Evolutionary conservation across 2,329 filamentous ascomycete genomes (phyloP).

Genomic region (Fusarium sp.): DNA sequence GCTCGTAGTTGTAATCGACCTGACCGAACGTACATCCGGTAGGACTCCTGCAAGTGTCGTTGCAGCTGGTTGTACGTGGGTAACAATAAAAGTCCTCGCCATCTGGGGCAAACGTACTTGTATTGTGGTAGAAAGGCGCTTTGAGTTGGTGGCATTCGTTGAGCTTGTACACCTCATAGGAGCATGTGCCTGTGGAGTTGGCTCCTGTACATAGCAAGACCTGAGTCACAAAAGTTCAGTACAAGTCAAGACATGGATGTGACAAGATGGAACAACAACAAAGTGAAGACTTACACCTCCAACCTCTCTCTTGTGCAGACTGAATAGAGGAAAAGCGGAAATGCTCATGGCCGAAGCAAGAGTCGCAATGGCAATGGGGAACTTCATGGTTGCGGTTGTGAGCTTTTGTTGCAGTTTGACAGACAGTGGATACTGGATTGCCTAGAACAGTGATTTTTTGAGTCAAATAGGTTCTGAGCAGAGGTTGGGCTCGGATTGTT

Average conservation of each 20-base stretch:
- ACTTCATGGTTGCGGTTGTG: constrained; percentile 49
- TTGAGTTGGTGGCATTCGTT: constrained; percentile 61
- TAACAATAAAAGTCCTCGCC: constrained; percentile 63
- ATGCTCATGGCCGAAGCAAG: constrained; percentile 41
- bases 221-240: constrained; percentile 47
- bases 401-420: constrained; percentile 2
- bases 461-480: constrained; percentile 24
- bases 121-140: constrained; percentile 56
- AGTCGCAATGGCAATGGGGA: constrained; percentile 39
- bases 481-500: constrained; percentile 27
- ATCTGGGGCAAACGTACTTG: constrained; percentile 64
- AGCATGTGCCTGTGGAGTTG: constrained; percentile 62
- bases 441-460: constrained; percentile 5
- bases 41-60: constrained; percentile 61
- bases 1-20: constrained; percentile 58
- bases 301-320: constrained; percentile 54
- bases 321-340: constrained; percentile 47
- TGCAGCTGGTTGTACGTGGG: constrained; percentile 58
- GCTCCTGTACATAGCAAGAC: constrained; percentile 64
- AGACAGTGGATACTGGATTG: neutral
- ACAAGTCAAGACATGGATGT: neutral
- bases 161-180: constrained; percentile 58
- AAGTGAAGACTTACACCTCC: constrained; percentile 59
- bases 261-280: neutral
- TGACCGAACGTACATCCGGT: constrained; percentile 65